Evolutionary conservation across 169 alveolate genomes (phyloP), one percentile per base, ranked within the genome.

Genomic region (Eimeria maxima): DNA sequence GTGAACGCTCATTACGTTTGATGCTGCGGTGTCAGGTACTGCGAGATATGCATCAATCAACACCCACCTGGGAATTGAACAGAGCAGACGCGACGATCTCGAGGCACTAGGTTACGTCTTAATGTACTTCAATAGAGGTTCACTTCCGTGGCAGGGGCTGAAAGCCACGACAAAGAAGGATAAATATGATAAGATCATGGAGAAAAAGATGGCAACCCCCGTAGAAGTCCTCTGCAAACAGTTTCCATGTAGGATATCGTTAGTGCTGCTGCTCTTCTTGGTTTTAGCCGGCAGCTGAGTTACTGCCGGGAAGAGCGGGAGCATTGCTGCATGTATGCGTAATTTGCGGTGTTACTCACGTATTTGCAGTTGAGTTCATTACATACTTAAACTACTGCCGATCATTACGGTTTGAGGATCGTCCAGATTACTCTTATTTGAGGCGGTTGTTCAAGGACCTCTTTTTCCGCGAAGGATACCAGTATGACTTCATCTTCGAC

Each of bases 61-160:
- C 97, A 99, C 99, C 29, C 99, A 99, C 97, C 97, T 99, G 97
- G 99, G 99, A 67, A 99, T 99, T 76, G 97, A 95, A 71, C 96
- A 91, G 27, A 86, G 96, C 84, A 95, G 99, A 89, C 98, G 99
- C 83, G 99, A 99, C 96, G 99, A 99, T 97, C 97, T 99, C 91
- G 99, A 99, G 97, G 99, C 99, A 71, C 97, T 99, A 27, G 99
- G 99, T 18, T 99, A 99, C 97, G 99, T 99, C 22, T 98, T 99
- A 78, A 98, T 99, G 98, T 99, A 99, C 98, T 99, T 99, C 97
- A 98, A 99, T 93, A 98, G 99, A 87, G 99, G 99, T 55, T 97
- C 99, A 83, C 98, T 99, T 42, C 99, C 99, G 29, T 99, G 99
- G 99, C 99, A 99, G 96, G 97, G 96, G 27, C 98, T 99, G 67